Conservation (phyloP, 495 filamentous ascomycete species). For the Hypoxylon intermedium region DNA sequence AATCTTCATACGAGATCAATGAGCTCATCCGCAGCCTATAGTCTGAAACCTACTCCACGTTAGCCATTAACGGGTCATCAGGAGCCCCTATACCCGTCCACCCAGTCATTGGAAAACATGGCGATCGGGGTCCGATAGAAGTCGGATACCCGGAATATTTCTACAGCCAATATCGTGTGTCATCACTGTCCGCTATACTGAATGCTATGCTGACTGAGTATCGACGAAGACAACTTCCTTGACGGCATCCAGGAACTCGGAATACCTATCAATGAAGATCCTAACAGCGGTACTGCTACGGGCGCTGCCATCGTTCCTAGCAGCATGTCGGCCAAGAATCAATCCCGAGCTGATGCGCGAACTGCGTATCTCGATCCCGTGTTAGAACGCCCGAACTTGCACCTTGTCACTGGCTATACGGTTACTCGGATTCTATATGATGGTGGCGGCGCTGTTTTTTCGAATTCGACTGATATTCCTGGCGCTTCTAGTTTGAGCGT, state of each 20-base stretch:
- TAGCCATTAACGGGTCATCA: conserved; percentile 34
- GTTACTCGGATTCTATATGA: conserved; percentile 50
- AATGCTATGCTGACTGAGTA: conserved; percentile 11
- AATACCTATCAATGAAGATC: conserved; percentile 54
- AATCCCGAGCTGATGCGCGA: conserved; percentile 60
- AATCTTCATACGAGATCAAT: conserved; percentile 8
- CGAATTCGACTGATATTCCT: conserved; percentile 47
- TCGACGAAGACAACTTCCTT: conserved; percentile 57
- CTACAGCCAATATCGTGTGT: conserved; percentile 56
- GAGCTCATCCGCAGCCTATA: conserved; percentile 30
- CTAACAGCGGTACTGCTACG: conserved; percentile 54
- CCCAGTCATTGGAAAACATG: conserved; percentile 44
- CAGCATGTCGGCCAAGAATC: conserved; percentile 52
- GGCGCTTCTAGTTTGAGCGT: conserved; percentile 37
- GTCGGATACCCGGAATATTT: conserved; percentile 61
- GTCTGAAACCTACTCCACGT: conserved; percentile 26
- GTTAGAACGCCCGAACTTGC: conserved; percentile 53
- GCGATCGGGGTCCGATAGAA: conserved; percentile 54
- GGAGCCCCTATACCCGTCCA: conserved; percentile 43
- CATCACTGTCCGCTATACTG: not conserved
- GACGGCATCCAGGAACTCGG: conserved; percentile 57
- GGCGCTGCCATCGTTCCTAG: conserved; percentile 57
- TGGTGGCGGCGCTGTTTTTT: conserved; percentile 28
- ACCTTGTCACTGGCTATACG: conserved; percentile 53
- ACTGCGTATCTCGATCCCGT: conserved; percentile 54